phyloP scores from a whole-genome alignment of 441 rosid species.

The Omphalea diandra region DNA sequence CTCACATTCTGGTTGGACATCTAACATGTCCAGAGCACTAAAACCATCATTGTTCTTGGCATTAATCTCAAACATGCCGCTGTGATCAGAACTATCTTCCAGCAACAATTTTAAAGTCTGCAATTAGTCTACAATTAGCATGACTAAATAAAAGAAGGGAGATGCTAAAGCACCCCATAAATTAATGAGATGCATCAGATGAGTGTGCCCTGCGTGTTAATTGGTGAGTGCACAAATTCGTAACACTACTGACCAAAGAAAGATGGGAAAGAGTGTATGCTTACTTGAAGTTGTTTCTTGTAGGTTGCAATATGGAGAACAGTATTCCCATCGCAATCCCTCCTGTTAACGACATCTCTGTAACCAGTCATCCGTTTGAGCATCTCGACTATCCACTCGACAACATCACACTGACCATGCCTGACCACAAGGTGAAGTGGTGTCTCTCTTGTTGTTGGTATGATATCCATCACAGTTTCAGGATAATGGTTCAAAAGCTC shows the following conservation, averaged over 20 bases:
- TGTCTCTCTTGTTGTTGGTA: conserved; percentile 14
- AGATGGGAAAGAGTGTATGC: neutral
- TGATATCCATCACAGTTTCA: conserved; percentile 1
- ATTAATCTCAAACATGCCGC: neutral
- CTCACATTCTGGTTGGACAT: neutral
- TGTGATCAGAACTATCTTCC: neutral
- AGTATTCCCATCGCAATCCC: conserved; percentile 13
- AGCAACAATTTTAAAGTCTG: conserved; percentile 6
- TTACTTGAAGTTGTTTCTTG: conserved; percentile 12
- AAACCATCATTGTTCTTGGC: neutral
- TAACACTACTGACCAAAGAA: no score
- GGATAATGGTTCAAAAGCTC: conserved; percentile 17
- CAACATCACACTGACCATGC: conserved; percentile 6
- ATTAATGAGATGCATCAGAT: no score
- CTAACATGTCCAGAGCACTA: neutral
- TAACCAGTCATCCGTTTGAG: neutral
- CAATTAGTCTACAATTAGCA: no score
- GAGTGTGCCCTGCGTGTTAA: no score
- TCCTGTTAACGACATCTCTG: neutral
- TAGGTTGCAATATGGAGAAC: conserved; percentile 5
- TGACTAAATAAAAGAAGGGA: no score
- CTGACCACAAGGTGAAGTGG: conserved; percentile 24
- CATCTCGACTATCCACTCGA: conserved; percentile 2
- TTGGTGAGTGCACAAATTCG: no score
- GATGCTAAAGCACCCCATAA: no score